Evolutionary conservation across 371 early-diverging fungal species (phyloP).

Genomic region (Nematocida parisii): DNA sequence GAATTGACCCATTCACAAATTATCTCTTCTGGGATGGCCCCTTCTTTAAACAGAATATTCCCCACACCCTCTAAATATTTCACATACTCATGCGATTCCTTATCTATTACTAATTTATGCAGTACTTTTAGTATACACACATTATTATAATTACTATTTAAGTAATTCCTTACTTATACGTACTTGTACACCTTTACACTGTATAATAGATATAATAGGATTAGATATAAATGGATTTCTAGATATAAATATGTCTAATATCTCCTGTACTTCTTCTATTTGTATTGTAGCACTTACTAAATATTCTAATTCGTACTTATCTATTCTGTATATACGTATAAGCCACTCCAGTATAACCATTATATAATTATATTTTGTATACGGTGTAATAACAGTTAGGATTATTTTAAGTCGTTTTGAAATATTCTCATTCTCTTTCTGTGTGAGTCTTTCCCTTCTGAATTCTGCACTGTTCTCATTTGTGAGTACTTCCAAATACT

Average conservation of each 20-base stretch:
- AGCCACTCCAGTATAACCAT: slow-evolving; percentile 46
- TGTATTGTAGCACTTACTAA: not conserved
- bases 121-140: not conserved
- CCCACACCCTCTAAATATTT: not conserved
- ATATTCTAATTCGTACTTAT: slow-evolving; percentile 26
- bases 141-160: not conserved
- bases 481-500: slow-evolving; percentile 17
- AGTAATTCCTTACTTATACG: not conserved
- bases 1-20: slow-evolving; percentile 5
- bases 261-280: not conserved
- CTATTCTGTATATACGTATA: slow-evolving; percentile 29
- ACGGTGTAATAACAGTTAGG: slow-evolving; percentile 8
- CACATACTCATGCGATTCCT: not conserved
- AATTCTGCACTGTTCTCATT: slow-evolving; percentile 1
- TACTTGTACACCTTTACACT: not conserved
- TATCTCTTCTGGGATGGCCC: not conserved
- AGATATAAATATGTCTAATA: not conserved
- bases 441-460: slow-evolving; percentile 38
- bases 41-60: not conserved
- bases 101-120: not conserved
- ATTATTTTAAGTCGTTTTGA: slow-evolving; percentile 24
- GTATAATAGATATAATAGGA: not conserved
- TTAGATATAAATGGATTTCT: not conserved
- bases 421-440: slow-evolving; percentile 31
- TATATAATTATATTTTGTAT: not conserved